Base-by-base conservation (phyloP, 768 basidiomycete genomes). In the Calocera viscosa region DNA sequence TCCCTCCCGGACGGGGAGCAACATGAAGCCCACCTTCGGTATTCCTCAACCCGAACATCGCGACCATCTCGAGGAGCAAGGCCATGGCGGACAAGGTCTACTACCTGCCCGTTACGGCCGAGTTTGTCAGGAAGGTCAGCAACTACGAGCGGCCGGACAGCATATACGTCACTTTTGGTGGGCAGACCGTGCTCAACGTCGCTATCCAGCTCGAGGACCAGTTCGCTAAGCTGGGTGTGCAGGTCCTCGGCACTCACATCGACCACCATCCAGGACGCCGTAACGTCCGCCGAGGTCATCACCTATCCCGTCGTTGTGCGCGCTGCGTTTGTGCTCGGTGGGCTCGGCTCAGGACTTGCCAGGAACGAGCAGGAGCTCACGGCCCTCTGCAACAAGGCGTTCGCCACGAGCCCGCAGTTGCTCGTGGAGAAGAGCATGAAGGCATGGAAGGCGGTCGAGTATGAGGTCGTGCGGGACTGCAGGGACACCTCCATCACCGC, bases 401-500 rank as follows among this genome's bases (percentile, higher is more conserved):
- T 99, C 74, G 94, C 95, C 49, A 97, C 93, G 16, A 94, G 91
- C 72, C 94, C 95, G 49, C 96, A 98, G 77, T 94, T 99, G 0
- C 82, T 99, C n/a, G 93, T 99, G 16, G 96, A 99, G 82, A 94
- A 87, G 82, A 94, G 91, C 72, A 98, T 98, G 95, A 98, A 98
- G 79, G 95, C 96, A 1, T 99, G 95, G 95, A 98, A 99, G 79
- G 95, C 98, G 81, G 94, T 99, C 71, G 95, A 99, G 79, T 99
- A 99, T 72, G 95, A 99, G 75, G 95, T 99, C 64, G 95, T 98
- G 12, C 83, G 95, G 68, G 95, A 99, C 77, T 97, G 94, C 79
- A 83, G 91, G 69, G 91, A 98, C 75, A 99, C 98, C 75, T 98
- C 95, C 75, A 98, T 98, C 79, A 95, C 94, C 0, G 95, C 97